Evolutionary conservation across 148 eudicot genomes (phyloP).

Genomic region (Dysphania ambrosioides): DNA sequence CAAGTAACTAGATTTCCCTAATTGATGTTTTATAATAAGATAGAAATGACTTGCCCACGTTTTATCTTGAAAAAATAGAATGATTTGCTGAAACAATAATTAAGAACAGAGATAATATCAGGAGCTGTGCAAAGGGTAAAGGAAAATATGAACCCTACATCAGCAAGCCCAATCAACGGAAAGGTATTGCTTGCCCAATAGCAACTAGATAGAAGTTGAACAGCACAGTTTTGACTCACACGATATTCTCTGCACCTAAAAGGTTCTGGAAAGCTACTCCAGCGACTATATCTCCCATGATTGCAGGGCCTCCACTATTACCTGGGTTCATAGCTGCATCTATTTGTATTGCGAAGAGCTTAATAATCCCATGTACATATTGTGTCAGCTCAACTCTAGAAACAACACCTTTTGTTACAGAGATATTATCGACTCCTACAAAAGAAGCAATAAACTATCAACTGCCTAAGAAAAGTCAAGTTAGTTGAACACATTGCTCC

Average conservation of each 20-base stretch:
- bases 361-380: conserved; percentile 88
- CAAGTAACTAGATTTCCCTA: not conserved
- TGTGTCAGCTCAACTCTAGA: conserved; percentile 97
- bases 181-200: not conserved
- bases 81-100: not conserved
- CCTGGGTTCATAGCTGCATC: conserved; percentile 99
- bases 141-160: not conserved
- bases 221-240: conserved; percentile 46
- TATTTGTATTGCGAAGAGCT: conserved; percentile 90
- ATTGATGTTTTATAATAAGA: not conserved
- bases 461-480: not conserved
- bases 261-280: conserved; percentile 99
- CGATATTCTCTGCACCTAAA: conserved; percentile 95
- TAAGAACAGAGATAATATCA: no score
- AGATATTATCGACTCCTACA: conserved; percentile 92
- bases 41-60: not conserved
- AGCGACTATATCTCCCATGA: conserved; percentile 94
- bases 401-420: conserved; percentile 94
- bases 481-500: not conserved
- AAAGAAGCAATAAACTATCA: conserved; percentile 12
- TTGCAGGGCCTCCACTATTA: conserved; percentile 98
- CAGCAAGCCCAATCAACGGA: not conserved
- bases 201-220: not conserved
- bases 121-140: no score
- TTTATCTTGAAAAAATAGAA: not conserved